Evolutionary conservation across 495 filamentous ascomycete genomes (phyloP), one percentile per base, ranked within the genome.

Genomic region (Daldinia caldariorum): DNA sequence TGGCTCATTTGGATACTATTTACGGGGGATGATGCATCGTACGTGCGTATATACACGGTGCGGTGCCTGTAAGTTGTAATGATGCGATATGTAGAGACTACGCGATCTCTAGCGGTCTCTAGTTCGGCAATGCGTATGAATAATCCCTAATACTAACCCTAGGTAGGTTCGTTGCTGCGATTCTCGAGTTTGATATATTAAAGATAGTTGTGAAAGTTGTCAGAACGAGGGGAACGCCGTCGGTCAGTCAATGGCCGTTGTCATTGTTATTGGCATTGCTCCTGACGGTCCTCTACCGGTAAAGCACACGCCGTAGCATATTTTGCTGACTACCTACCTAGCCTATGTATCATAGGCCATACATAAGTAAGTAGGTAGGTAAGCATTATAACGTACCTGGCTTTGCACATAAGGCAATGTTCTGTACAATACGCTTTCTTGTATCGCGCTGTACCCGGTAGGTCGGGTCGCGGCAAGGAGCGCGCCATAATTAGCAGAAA

Each of bases 401-500:
- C 60, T 57, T 47, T 50, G 59, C 59, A 59, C 63, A 73, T 58
- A 69, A 69, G 68, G 68, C 65, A 70, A 57, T 51, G 45, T 61
- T 38, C 39, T 45, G 20, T 2, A 34, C n/a, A n/a, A n/a, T n/a
- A n/a, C 26, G 26, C 16, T 34, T 56, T 61, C 20, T 41, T 12
- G 26, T 47, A 70, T 37, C 29, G 58, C 61, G 67, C 61, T 71
- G 51, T 71, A 74, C 68, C 74, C 72, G 72, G 56, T 61, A 63
- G 69, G 64, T 67, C 74, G 74, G 74, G 69, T 74, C 69, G 72
- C 65, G 74, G 68, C 63, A 58, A 63, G 66, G 70, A 71, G 58
- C 66, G 65, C 72, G 62, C 72, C 74, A 77, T 73, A 73, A 73
- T 75, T 75, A 77, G 74, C 63, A 71, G 55, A 58, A 35, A 57